Base-by-base conservation (phyloP, 2,329 filamentous ascomycete genomes). In the Trichoderma endophyticum region DNA sequence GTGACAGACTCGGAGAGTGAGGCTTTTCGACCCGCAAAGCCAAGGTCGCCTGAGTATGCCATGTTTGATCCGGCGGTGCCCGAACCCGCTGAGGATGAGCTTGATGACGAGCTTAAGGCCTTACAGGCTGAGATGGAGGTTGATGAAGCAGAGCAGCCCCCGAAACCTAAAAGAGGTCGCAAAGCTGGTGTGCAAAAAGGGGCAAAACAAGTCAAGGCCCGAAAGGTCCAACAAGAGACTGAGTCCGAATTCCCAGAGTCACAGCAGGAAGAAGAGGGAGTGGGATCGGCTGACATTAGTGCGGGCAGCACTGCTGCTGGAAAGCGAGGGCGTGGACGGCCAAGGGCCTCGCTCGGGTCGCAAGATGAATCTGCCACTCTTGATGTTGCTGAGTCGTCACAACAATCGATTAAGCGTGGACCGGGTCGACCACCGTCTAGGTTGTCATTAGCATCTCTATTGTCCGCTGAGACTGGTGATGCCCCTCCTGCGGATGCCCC, bases 41-140 rank as follows among this genome's bases (percentile, higher is more conserved):
- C 79, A 56, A 78, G 82, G 51, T 81, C 81, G 1, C 75, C 77
- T 3, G 81, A 84, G 36, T 86, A 84, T 73, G 83, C 83, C 72
- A 88, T 89, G 85, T 86, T 89, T 71, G 84, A 89, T 67, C 84
- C 86, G 3, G 75, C 78, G 1, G 84, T 85, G 8, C 78, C 79
- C 0, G 80, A 84, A 26, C 78, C 82, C 2, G 82, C 86, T 72
- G 86, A 89, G 14, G 83, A 79, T 0, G 84, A 80, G 6, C 80
- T 89, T 4, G 84, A 89, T 6, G 84, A 84, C 9, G 87, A 89
- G 70, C 78, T 89, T 6, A 80, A 81, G 62, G 82, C 83, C 5
- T 79, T 89, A 11, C 83, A 87, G 71, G 81, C 82, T 21, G 85
- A 88, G 71, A 86, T 87, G 83, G 80, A 83, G 28, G 75, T 80